Evolutionary conservation across 306 rosid species (phyloP).

Genomic region (Quercus rubra): DNA sequence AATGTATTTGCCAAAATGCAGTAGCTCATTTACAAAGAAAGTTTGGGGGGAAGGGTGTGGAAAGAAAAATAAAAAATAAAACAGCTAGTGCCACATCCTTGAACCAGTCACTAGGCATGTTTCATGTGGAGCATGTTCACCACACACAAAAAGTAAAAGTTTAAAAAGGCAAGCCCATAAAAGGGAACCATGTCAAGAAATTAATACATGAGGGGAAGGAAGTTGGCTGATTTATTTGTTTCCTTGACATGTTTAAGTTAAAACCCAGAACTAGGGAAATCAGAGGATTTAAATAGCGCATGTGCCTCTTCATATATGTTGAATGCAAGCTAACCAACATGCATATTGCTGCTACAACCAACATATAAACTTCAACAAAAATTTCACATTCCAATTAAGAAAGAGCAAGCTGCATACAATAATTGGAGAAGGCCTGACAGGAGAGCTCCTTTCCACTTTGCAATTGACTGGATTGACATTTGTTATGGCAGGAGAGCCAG

Average conservation of each 20-base stretch:
- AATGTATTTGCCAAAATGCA: conserved; percentile 4
- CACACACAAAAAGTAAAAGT: not conserved
- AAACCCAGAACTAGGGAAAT: not conserved
- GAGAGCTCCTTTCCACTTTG: conserved; percentile 79
- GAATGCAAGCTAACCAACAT: not conserved
- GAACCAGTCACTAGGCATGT: conserved; percentile 9
- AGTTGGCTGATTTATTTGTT: not conserved
- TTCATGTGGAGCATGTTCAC: conserved; percentile 12
- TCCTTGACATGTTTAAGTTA: not conserved
- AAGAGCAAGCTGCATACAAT: conserved; percentile 43
- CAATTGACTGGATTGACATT: conserved; percentile 61
- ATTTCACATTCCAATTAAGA: conserved; percentile 8
- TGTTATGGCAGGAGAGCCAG: conserved; percentile 54
- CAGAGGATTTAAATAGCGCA: not conserved
- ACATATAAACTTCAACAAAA: not conserved
- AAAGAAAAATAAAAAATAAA: not conserved
- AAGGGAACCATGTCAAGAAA: conserved; percentile 3
- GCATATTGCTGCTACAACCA: conserved; percentile 10
- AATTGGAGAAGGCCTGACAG: conserved; percentile 66
- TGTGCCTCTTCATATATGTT: not conserved
- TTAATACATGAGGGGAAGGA: not conserved
- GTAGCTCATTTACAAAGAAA: not conserved
- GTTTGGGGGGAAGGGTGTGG: not conserved
- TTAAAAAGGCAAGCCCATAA: not conserved
- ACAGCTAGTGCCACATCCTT: conserved; percentile 12